Evolutionary conservation across 805 yeast genomes (phyloP).

Genomic region (Metschnikowia dekortorum): DNA sequence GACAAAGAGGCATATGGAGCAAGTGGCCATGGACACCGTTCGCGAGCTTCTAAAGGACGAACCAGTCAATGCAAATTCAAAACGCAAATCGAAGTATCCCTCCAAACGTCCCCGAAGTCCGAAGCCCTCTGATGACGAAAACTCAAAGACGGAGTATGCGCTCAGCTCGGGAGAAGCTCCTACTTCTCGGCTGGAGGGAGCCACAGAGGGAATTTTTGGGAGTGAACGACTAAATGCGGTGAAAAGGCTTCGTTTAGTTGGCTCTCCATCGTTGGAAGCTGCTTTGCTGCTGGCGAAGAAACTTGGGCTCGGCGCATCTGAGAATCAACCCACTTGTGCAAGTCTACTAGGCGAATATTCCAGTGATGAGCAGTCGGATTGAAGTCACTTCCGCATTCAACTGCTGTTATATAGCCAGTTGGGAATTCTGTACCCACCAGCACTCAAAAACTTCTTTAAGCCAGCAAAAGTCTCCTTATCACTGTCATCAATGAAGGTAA

Average conservation of each 20-base stretch:
- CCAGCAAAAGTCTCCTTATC: conserved; percentile 52
- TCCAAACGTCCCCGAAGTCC: neutral
- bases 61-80: neutral
- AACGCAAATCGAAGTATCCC: neutral
- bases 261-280: neutral
- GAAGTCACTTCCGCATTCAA: neutral
- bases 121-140: neutral
- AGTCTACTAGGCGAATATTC: conserved; percentile 24
- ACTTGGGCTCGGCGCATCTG: neutral
- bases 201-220: neutral
- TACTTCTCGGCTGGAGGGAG: neutral
- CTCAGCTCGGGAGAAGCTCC: neutral
- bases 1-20: conserved; percentile 47
- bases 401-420: conserved; percentile 19
- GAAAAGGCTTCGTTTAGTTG: neutral
- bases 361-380: conserved; percentile 23
- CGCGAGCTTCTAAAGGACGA: conserved; percentile 29
- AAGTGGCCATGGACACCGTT: conserved; percentile 52
- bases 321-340: neutral
- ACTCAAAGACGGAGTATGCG: neutral
- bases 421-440: conserved; percentile 28
- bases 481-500: conserved; percentile 61
- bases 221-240: neutral
- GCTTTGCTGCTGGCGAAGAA: neutral
- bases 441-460: conserved; percentile 45